Base-by-base conservation (phyloP, 345 rosid species). In the Trapa bicornis region DNA sequence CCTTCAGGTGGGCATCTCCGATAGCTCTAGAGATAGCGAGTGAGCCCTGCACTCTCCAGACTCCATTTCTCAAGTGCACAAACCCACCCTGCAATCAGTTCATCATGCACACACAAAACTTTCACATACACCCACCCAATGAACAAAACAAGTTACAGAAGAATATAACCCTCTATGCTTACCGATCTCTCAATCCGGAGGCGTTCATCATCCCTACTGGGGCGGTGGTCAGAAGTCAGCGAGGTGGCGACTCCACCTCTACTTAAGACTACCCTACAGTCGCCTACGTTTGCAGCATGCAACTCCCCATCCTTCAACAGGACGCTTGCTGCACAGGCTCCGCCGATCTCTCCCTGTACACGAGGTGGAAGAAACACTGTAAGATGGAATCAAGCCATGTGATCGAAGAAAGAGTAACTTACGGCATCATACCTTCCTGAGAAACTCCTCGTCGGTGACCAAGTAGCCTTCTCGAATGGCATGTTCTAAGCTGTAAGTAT, bases 1-100 rank as follows among this genome's bases (percentile, higher is more conserved):
- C 68, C 72, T 84, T 84, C 70, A 78, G 53, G 72, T 84, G 80
- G 37, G 60, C 15, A 73, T 84, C 88, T n/a, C 88, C 85, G 0
- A 84, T 80, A 1, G 85, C 85, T 68, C 88, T 80, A 5, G 88
- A 84, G 45, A 84, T 71, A 3, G 86, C 86, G 6, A 81, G 84
- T 7, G 84, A 71, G 1, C 85, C 88, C 9, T 84, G 82, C 42
- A 84, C 82, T 72, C 88, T 76, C 83, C 83, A 80, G 3, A 74
- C 75, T 41, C 87, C 85, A 52, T 77, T 75, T 8, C 73, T 66
- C 63, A 71, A 68, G 48, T 75, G 75, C n/a, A 84, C 79, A 72
- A 71, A 84, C 4, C 85, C 88, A 3, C 88, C 88, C 88, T 84
- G 84, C 67, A 65, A 37, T 1, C 5, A 41, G 7, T 41, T 22